Evolutionary conservation across 768 basidiomycete species (phyloP).

Genomic region (Amanita polypyramis): DNA sequence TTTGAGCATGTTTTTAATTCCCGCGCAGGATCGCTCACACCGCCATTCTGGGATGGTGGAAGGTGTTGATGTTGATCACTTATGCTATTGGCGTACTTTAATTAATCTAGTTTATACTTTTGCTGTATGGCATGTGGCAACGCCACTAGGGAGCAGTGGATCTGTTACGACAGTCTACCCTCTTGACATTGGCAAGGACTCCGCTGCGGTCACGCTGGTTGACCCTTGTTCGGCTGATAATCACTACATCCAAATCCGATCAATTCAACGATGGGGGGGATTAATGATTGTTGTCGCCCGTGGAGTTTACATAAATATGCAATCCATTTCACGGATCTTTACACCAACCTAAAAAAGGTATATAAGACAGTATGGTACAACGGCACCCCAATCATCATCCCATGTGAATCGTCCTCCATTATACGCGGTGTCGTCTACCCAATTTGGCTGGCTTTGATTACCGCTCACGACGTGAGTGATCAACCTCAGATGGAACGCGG

Average conservation of each 20-base stretch:
- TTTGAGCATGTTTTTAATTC: constrained; percentile 3
- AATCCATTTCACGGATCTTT: not conserved
- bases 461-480: constrained; percentile 14
- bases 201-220: not conserved
- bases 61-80: not conserved
- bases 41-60: not conserved
- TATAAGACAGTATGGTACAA: no score
- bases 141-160: not conserved
- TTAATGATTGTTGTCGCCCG: no score
- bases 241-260: not conserved
- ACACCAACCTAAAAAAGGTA: not conserved
- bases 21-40: constrained; percentile 1
- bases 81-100: not conserved
- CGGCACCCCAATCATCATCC: not conserved
- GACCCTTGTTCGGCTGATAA: not conserved
- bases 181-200: no score
- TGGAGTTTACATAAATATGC: no score
- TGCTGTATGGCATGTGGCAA: constrained; percentile 1
- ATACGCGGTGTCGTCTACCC: constrained; percentile 36
- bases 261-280: no score
- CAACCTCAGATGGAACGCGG: constrained; percentile 22
- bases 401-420: constrained; percentile 19
- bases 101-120: not conserved
- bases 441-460: constrained; percentile 22
- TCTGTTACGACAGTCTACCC: not conserved